Conservation (phyloP, 192 early-diverging fungal genomes). For the Polychytrium aggregatum region DNA sequence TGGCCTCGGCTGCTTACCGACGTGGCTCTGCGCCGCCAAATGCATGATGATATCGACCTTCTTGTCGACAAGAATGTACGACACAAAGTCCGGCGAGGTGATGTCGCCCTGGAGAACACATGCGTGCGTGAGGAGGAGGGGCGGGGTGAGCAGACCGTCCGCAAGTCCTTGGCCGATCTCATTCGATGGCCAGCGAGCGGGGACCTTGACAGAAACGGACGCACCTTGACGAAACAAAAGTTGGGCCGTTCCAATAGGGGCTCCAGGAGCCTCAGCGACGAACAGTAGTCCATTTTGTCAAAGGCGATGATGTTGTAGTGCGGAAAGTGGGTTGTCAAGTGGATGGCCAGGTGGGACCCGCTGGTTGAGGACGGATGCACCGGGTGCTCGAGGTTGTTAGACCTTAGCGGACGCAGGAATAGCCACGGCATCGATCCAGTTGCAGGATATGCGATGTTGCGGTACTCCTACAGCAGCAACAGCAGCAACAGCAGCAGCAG, state of each 20-base stretch:
- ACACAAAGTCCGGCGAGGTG: slow-evolving; percentile 48
- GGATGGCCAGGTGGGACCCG: slow-evolving; percentile 51
- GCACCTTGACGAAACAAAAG: slow-evolving; percentile 54
- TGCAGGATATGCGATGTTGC: background rate
- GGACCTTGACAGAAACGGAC: too few species aligned
- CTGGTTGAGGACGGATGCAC: slow-evolving; percentile 22
- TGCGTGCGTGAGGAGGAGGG: background rate
- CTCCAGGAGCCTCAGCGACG: slow-evolving; percentile 47
- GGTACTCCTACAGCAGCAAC: background rate
- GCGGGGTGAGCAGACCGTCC: background rate
- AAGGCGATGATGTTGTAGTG: slow-evolving; percentile 54
- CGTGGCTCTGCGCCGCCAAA: slow-evolving; percentile 72
- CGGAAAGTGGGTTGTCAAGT: slow-evolving; percentile 52
- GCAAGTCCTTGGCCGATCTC: too few species aligned
- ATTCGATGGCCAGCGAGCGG: background rate
- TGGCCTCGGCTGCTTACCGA: too few species aligned
- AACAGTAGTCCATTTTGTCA: slow-evolving; percentile 74
- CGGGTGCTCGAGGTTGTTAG: background rate
- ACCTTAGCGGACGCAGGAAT: background rate
- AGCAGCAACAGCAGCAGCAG: background rate
- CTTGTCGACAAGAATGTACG: slow-evolving; percentile 51
- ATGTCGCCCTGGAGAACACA: slow-evolving; percentile 48
- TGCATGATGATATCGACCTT: slow-evolving; percentile 63
- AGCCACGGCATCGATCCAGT: background rate
- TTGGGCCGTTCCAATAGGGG: slow-evolving; percentile 32